phyloP scores from a whole-genome alignment of 2,329 filamentous ascomycete genomes.

The Byssochlamys sp. region DNA sequence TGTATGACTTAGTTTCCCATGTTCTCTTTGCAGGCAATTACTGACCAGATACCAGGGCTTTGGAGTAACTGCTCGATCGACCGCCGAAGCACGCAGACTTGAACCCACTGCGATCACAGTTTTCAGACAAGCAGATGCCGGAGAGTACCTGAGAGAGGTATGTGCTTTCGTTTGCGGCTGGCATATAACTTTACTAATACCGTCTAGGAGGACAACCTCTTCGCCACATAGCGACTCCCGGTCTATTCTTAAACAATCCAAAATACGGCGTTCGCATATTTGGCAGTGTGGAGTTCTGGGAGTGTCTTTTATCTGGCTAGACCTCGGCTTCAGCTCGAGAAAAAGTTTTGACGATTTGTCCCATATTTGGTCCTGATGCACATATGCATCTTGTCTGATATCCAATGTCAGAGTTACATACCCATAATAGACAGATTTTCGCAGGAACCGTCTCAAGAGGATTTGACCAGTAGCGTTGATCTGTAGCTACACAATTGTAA shows the following conservation, averaged over 20 bases:
- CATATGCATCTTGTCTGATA: neutral
- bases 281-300: slow-evolving; percentile 3
- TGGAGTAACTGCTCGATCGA: slow-evolving; percentile 79
- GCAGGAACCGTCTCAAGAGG: neutral
- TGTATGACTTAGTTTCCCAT: slow-evolving; percentile 24
- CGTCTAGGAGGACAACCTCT: slow-evolving; percentile 50
- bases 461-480: neutral
- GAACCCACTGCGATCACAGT: slow-evolving; percentile 84
- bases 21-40: neutral
- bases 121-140: slow-evolving; percentile 86
- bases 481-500: neutral
- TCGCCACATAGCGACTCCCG: slow-evolving; percentile 42
- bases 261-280: slow-evolving; percentile 1
- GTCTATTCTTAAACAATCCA: neutral
- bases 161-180: slow-evolving; percentile 4
- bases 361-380: neutral
- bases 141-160: slow-evolving; percentile 81
- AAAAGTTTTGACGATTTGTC: neutral
- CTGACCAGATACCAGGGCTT: slow-evolving; percentile 55
- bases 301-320: neutral
- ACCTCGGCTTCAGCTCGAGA: neutral
- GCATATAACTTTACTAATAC: slow-evolving; percentile 2
- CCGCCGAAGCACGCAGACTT: slow-evolving; percentile 68
- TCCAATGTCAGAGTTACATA: neutral
- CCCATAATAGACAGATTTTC: neutral